Conservation (phyloP, 1,284 basidiomycete species). For the Pyrrhoderma noxium region DNA sequence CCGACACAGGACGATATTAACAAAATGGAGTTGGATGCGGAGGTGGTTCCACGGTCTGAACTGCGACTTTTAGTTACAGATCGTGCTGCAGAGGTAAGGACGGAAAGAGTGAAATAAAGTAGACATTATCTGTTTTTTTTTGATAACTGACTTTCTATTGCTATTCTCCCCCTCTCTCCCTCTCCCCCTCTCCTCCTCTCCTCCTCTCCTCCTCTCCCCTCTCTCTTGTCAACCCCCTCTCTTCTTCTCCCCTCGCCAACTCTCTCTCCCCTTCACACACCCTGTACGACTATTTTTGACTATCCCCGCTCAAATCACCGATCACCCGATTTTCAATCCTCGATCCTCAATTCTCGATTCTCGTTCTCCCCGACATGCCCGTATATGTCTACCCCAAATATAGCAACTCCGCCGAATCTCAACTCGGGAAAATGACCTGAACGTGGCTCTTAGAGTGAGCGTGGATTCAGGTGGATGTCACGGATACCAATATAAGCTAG, state of each 20-base stretch:
- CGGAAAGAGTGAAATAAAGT: no score
- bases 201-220: no score
- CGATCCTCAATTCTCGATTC: neutral
- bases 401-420: constrained; percentile 67
- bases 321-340: neutral
- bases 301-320: no score
- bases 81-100: constrained; percentile 60
- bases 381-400: neutral
- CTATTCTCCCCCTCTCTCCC: no score
- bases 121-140: no score
- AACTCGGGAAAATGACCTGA: constrained; percentile 45
- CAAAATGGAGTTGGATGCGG: constrained; percentile 49
- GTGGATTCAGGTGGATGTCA: constrained; percentile 91
- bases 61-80: constrained; percentile 53
- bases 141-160: no score
- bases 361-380: neutral
- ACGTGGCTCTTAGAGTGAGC: constrained; percentile 63
- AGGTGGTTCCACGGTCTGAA: constrained; percentile 39
- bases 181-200: no score
- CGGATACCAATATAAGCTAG: constrained; percentile 89
- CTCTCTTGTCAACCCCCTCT: no score
- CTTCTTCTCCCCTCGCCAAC: no score
- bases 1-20: constrained; percentile 45
- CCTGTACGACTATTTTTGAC: no score
- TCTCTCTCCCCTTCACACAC: no score